Evolutionary conservation across 164 flowering plant species (phyloP).

Genomic region (Sextonia rubra): DNA sequence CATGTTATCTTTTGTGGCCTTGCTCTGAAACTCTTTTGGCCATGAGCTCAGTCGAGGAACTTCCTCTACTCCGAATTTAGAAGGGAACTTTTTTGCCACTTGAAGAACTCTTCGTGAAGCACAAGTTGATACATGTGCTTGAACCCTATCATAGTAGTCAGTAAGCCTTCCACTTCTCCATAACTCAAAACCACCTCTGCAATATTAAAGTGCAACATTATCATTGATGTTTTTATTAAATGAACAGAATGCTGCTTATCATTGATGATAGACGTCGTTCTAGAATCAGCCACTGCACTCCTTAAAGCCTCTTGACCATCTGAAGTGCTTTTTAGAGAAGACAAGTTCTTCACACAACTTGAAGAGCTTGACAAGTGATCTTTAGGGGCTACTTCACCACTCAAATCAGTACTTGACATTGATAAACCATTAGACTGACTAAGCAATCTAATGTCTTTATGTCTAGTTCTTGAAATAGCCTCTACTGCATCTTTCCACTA

Average conservation of each 20-base stretch:
- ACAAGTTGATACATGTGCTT: slow-evolving; percentile 79
- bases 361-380: too few relatives aligned
- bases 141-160: slow-evolving; percentile 61
- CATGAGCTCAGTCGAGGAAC: slow-evolving; percentile 69
- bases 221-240: slow-evolving; percentile 21
- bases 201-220: background rate
- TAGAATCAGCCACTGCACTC: slow-evolving; percentile 19
- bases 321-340: background rate
- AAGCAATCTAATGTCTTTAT: too few relatives aligned
- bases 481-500: too few relatives aligned
- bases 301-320: slow-evolving; percentile 5
- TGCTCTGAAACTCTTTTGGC: slow-evolving; percentile 70
- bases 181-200: slow-evolving; percentile 63
- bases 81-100: slow-evolving; percentile 49
- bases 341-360: background rate
- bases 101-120: slow-evolving; percentile 79
- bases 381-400: too few relatives aligned
- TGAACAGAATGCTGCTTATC: background rate
- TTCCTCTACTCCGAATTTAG: slow-evolving; percentile 52
- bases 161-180: slow-evolving; percentile 39
- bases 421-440: too few relatives aligned
- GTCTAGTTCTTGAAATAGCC: too few relatives aligned
- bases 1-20: slow-evolving; percentile 67
- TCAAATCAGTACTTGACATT: too few relatives aligned
- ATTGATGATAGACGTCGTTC: slow-evolving; percentile 14